Conservation (phyloP, 768 basidiomycete genomes). For the Psilocybe cyanescens region DNA sequence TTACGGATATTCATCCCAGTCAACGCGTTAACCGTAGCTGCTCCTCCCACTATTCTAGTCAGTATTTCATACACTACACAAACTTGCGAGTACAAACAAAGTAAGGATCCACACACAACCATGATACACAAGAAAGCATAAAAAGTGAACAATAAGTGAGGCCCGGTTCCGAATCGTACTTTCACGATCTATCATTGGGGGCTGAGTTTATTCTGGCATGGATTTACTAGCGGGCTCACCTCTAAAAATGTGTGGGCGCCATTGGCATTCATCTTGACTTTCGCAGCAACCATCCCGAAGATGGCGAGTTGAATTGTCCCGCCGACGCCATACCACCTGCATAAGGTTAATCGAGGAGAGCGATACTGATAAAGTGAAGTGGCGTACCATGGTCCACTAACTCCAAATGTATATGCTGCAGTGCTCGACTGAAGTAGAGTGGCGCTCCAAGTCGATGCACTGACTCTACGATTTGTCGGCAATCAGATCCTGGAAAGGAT, state of each 20-base stretch:
- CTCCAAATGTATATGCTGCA: constrained; percentile 53
- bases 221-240: constrained; percentile 21
- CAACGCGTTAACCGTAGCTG: constrained; percentile 47
- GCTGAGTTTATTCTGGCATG: background rate
- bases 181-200: constrained; percentile 43
- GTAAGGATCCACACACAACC: constrained; percentile 52
- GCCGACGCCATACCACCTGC: constrained; percentile 54
- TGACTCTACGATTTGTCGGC: constrained; percentile 35
- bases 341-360: background rate
- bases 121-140: constrained; percentile 56
- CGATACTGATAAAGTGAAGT: background rate
- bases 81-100: constrained; percentile 32
- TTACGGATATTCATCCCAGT: constrained; percentile 46
- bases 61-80: background rate
- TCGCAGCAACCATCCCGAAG: constrained; percentile 56
- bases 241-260: constrained; percentile 62
- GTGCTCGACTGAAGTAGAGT: constrained; percentile 57
- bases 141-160: constrained; percentile 54
- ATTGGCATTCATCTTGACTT: constrained; percentile 64
- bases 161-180: constrained; percentile 47
- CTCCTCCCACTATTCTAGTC: constrained; percentile 40
- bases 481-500: background rate
- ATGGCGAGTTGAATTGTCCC: constrained; percentile 57
- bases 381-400: constrained; percentile 51
- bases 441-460: constrained; percentile 63